Percentiles rank a stretch among this genome's conserved stretches.
These are phyloP conservation scores for Macrolepiota albuminosa DNA, from an alignment of 768 basidiomycete species.

Conservation along the genomic window DNA sequence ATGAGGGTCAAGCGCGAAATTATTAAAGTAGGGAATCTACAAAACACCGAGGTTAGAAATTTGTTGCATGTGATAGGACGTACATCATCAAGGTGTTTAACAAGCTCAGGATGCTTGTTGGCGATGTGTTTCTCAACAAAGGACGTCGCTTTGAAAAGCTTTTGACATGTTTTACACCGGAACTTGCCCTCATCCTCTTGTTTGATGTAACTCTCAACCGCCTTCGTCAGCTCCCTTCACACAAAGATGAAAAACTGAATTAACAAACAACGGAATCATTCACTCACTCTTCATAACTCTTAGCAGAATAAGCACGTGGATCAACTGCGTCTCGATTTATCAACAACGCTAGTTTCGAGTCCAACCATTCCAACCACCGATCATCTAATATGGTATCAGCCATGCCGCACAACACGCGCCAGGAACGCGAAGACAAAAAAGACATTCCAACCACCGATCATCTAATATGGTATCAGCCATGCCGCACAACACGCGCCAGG, in stretches of 20 bases:
- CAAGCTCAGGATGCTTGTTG: conserved; percentile 88
- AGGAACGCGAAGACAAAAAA: not conserved
- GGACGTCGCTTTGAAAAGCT: conserved; percentile 94
- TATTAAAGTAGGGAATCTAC: conserved; percentile 89
- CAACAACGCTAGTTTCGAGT: conserved; percentile 78
- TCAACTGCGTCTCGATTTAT: conserved; percentile 78
- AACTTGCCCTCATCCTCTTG: conserved; percentile 97
- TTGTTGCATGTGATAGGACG: conserved; percentile 16
- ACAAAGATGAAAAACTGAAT: conserved; percentile 8
- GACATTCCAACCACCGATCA: conserved; percentile 80
- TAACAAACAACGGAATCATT: not conserved
- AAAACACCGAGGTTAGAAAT: conserved; percentile 8
- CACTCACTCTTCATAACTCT: conserved; percentile 79
- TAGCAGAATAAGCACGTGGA: conserved; percentile 84
- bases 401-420: not conserved
- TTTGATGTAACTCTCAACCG: conserved; percentile 78
- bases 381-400: conserved; percentile 49
- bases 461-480: conserved; percentile 38
- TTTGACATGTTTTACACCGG: conserved; percentile 93
- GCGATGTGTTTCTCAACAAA: conserved; percentile 98
- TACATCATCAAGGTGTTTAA: conserved; percentile 84
- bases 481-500: not conserved
- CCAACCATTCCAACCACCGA: conserved; percentile 87
- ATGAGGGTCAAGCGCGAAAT: conserved; percentile 94
- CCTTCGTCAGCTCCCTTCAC: conserved; percentile 72